A percentile compares a stretch with the other conserved stretches of the same genome.
Conservation (phyloP, 129 eudicot species). For the Tanacetum coccineum region DNA sequence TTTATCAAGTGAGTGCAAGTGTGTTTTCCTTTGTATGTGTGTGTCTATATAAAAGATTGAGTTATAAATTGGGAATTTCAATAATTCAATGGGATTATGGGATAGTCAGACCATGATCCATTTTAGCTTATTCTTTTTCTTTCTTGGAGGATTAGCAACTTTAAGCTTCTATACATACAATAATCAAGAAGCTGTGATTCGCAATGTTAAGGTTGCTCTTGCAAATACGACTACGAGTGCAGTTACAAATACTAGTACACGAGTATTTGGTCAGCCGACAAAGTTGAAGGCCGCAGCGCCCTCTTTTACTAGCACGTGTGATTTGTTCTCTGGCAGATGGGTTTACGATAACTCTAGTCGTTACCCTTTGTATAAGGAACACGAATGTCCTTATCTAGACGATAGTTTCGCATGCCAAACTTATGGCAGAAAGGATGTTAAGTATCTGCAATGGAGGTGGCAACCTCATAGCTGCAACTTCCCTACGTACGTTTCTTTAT, state of each 20-base stretch:
- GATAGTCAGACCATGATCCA: conserved; percentile 26
- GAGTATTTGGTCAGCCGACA: conserved; percentile 11
- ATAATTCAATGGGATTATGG: neutral
- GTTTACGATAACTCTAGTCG: conserved; percentile 43
- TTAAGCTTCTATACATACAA: conserved; percentile 17
- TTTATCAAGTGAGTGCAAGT: too few species aligned
- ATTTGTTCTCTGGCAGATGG: conserved; percentile 66
- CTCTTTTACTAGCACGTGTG: conserved; percentile 23
- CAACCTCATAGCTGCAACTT: conserved; percentile 56
- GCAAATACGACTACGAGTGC: neutral
- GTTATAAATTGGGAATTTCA: too few species aligned
- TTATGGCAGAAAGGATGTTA: conserved; percentile 45
- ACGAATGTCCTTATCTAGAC: conserved; percentile 48
- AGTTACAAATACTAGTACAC: neutral
- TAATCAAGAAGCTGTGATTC: neutral
- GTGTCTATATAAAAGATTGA: too few species aligned
- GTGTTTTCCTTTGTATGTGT: too few species aligned
- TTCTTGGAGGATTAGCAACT: conserved; percentile 30
- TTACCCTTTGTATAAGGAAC: conserved; percentile 52
- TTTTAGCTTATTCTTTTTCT: conserved; percentile 27
- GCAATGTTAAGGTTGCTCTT: neutral
- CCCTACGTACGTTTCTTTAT: conserved; percentile 40
- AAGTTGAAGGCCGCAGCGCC: neutral
- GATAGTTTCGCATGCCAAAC: conserved; percentile 50
- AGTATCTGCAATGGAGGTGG: conserved; percentile 66